These are phyloP conservation scores for Phytophthora syringae DNA, from an alignment of 352 stramenopile species.

Conservation along the genomic window DNA sequence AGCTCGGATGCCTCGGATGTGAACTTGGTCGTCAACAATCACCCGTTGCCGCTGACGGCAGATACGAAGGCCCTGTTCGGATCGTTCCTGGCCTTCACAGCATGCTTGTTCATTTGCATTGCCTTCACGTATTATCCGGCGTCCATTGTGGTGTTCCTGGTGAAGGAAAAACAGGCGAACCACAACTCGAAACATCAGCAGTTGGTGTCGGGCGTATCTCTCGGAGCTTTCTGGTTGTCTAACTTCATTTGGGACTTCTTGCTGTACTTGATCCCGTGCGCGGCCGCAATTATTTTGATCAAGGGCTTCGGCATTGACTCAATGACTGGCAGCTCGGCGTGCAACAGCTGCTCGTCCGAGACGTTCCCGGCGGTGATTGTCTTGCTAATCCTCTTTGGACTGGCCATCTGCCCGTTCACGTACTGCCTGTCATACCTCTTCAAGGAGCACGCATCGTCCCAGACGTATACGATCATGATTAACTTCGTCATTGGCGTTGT, in stretches of 20 bases:
- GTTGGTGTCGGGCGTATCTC: constrained; percentile 93
- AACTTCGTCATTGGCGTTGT: constrained; percentile 73
- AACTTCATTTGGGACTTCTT: constrained; percentile 95
- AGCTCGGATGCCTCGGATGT: constrained; percentile 25
- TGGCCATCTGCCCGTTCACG: constrained; percentile 70
- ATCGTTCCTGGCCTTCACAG: constrained; percentile 72
- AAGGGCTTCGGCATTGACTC: constrained; percentile 52
- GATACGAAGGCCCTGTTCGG: constrained; percentile 54
- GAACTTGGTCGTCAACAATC: constrained; percentile 56
- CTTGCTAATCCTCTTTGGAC: constrained; percentile 63
- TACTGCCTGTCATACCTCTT: constrained; percentile 77
- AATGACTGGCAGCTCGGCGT: constrained; percentile 53
- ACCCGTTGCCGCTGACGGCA: constrained; percentile 57
- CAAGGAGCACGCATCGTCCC: constrained; percentile 65
- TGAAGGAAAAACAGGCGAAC: constrained; percentile 93
- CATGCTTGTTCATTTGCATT: constrained; percentile 89
- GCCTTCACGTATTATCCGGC: constrained; percentile 93
- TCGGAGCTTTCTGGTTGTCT: constrained; percentile 96
- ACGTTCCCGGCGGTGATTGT: constrained; percentile 62
- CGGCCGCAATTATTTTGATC: constrained; percentile 51
- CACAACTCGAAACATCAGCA: constrained; percentile 97
- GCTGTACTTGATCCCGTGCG: constrained; percentile 88
- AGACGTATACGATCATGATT: constrained; percentile 77
- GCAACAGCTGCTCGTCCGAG: constrained; percentile 48
- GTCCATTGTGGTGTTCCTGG: constrained; percentile 95